A percentile compares a stretch with the other conserved stretches of the same genome.
phyloP scores from a whole-genome alignment of 768 basidiomycete species.

The Asterophora parasitica region DNA sequence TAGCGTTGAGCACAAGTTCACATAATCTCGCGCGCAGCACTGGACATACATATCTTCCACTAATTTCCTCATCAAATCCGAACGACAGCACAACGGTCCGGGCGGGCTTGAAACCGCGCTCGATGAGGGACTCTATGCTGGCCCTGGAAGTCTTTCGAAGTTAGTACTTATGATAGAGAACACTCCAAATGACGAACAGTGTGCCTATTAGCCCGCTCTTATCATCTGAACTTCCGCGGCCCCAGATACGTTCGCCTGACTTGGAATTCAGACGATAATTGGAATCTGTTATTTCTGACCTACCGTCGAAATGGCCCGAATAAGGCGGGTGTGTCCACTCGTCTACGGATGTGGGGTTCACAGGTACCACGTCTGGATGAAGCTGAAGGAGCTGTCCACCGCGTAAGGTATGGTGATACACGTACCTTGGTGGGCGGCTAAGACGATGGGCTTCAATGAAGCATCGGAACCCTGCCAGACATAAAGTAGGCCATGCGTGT shows the following conservation, averaged over 20 bases:
- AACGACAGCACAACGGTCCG: slow-evolving; percentile 60
- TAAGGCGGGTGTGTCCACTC: slow-evolving; percentile 57
- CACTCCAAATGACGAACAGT: slow-evolving; percentile 35
- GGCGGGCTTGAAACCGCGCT: slow-evolving; percentile 58
- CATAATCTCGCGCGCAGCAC: neutral
- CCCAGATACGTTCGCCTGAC: slow-evolving; percentile 58
- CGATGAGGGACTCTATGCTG: slow-evolving; percentile 60
- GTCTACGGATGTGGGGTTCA: slow-evolving; percentile 41
- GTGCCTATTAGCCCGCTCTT: slow-evolving; percentile 72
- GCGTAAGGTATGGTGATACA: slow-evolving; percentile 26
- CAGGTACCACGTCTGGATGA: slow-evolving; percentile 57
- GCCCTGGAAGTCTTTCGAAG: slow-evolving; percentile 23
- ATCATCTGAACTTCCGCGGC: slow-evolving; percentile 70
- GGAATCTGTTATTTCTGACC: slow-evolving; percentile 36
- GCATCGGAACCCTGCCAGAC: slow-evolving; percentile 64
- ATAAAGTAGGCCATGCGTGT: slow-evolving; percentile 69
- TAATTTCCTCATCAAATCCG: slow-evolving; percentile 76
- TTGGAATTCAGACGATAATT: slow-evolving; percentile 24
- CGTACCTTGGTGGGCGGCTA: slow-evolving; percentile 63
- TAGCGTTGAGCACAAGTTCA: neutral
- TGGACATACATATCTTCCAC: slow-evolving; percentile 38
- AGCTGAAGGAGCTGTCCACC: neutral
- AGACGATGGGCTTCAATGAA: slow-evolving; percentile 60
- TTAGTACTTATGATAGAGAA: neutral
- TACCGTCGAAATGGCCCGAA: slow-evolving; percentile 54